Base-by-base conservation (phyloP, 2,329 filamentous ascomycete species). In the Phoma herbarum region DNA sequence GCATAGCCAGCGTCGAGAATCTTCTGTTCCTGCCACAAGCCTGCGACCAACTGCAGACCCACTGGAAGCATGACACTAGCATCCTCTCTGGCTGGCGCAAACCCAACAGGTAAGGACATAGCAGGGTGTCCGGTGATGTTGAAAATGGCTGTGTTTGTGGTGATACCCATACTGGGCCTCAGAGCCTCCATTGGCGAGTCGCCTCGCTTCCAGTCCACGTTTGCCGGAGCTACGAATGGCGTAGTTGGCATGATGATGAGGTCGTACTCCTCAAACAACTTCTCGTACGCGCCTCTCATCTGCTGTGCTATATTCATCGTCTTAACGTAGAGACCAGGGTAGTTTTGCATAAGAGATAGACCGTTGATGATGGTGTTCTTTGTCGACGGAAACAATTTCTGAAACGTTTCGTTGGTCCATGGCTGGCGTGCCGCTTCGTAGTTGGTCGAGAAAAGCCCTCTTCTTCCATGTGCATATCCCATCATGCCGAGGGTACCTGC, bases 331-430 rank as follows among this genome's bases (percentile, higher is more conserved):
- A 81, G 67, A 3, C 64, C 68, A 1, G 79, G 78, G 43, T 78
- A 77, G 22, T 63, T 52, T 52, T 71, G 69, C 70, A 77, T 69
- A 11, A 78, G 68, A 44, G 77, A 80, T 1, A 78, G 67, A 0
- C 79, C 79, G 46, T 78, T 78, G 29, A 81, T 74, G 2, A 81
- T 65, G 1, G 80, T 82, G 59, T 84, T 84, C 52, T 83, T 83
- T 0, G 83, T 70, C 0, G 69, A 71, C 0, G 76, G 82, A 63
- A 82, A 83, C 80, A 74, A 1, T 76, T 80, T 77, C 80, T 81
- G 0, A 80, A 80, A 4, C 82, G 77, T 39, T 6, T 56, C 46
- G 18, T 31, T 56, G 1, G 53, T 56, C 53, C 53, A 56, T 9
- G 53, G 53, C 23, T 50, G 39, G 10, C 53, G 53, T 23, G 46